Percentiles rank a stretch among this genome's conserved stretches.
These are phyloP conservation scores for Wickerhamomyces sp. DNA, from an alignment of 1,139 yeast genomes.

Conservation along the genomic window DNA sequence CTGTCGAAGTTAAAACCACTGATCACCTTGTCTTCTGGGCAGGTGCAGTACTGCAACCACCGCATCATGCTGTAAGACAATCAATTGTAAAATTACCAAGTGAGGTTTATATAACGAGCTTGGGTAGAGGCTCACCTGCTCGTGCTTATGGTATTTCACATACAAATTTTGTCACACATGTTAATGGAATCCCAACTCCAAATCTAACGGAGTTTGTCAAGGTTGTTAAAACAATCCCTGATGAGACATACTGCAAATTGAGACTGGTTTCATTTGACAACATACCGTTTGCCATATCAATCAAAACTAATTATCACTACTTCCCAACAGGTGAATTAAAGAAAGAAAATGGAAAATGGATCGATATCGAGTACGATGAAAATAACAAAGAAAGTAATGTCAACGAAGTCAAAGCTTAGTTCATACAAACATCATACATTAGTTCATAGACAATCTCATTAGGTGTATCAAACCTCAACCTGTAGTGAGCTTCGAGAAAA, in stretches of 20 bases:
- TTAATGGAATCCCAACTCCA: constrained; percentile 70
- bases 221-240: constrained; percentile 64
- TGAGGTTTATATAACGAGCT: constrained; percentile 69
- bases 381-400: constrained; percentile 15
- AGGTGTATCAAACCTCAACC: no score
- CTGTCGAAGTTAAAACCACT: constrained; percentile 53
- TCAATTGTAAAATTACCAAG: constrained; percentile 76
- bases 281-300: constrained; percentile 77
- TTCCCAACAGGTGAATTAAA: constrained; percentile 76
- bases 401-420: constrained; percentile 6
- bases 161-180: constrained; percentile 84
- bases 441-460: no score
- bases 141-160: constrained; percentile 76
- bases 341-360: constrained; percentile 47
- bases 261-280: constrained; percentile 81
- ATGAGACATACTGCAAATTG: constrained; percentile 74
- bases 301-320: constrained; percentile 87
- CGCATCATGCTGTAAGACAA: constrained; percentile 72
- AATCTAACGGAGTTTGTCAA: constrained; percentile 60
- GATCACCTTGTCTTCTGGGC: constrained; percentile 73
- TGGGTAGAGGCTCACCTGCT: constrained; percentile 81
- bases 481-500: not conserved
- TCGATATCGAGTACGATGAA: constrained; percentile 30
- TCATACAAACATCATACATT: no score
- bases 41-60: constrained; percentile 65